Percentiles rank a stretch among this genome's conserved stretches.
These are phyloP conservation scores for Grosmannia clavigera DNA, from an alignment of 2,329 filamentous ascomycete genomes.

Conservation along the genomic window DNA sequence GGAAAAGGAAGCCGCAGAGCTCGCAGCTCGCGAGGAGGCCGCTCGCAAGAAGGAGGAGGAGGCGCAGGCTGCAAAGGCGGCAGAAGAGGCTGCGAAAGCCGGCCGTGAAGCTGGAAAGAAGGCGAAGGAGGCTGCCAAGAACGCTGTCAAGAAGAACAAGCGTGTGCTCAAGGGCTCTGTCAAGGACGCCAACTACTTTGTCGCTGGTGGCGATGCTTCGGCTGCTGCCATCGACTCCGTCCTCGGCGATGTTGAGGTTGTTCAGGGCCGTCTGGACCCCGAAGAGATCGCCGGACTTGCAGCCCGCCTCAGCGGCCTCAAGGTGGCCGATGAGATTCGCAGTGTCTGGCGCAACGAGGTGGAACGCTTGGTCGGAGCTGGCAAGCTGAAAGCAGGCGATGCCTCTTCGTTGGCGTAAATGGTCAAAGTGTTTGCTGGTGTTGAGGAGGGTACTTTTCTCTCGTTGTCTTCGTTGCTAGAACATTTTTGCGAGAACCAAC, in stretches of 20 bases:
- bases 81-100: conserved; percentile 75
- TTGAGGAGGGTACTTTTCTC: background rate
- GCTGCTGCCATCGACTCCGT: conserved; percentile 69
- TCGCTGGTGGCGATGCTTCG: conserved; percentile 58
- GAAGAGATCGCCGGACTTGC: conserved; percentile 83
- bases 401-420: conserved; percentile 47
- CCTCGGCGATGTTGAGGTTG: conserved; percentile 70
- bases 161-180: conserved; percentile 85
- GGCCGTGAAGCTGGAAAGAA: conserved; percentile 82
- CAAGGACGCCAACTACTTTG: conserved; percentile 98
- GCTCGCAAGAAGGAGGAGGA: conserved; percentile 74
- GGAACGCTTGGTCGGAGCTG: conserved; percentile 63
- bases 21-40: conserved; percentile 76
- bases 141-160: conserved; percentile 99
- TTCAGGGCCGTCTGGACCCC: conserved; percentile 79
- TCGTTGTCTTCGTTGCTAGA: background rate
- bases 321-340: conserved; percentile 77
- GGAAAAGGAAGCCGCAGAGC: conserved; percentile 85
- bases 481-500: background rate
- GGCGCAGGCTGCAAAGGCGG: conserved; percentile 65
- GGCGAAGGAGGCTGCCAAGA: conserved; percentile 97
- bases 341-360: conserved; percentile 66
- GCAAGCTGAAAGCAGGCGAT: conserved; percentile 79
- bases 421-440: background rate
- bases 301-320: conserved; percentile 65